A percentile compares a stretch with the other conserved stretches of the same genome.
Conservation (phyloP, 2,329 filamentous ascomycete genomes). For the Diaporthe ilicicola region DNA sequence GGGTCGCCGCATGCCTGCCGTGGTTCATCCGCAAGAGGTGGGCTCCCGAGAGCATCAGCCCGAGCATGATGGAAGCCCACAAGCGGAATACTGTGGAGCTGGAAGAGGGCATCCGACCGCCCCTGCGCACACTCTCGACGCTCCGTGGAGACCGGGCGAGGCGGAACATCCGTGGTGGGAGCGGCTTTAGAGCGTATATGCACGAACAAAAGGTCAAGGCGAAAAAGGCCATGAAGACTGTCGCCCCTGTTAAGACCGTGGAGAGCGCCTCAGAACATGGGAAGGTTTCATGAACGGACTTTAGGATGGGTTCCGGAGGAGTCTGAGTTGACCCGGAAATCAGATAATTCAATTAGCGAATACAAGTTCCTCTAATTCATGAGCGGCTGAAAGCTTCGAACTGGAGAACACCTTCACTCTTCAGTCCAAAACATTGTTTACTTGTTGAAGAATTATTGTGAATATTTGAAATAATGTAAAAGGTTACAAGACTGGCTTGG, state of each 20-base stretch:
- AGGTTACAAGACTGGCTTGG: no score
- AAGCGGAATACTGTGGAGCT: slow-evolving; percentile 24
- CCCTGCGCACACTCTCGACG: slow-evolving; percentile 38
- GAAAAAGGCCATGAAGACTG: slow-evolving; percentile 28
- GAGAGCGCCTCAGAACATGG: slow-evolving; percentile 19
- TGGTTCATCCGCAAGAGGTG: slow-evolving; percentile 35
- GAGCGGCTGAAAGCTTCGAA: background rate
- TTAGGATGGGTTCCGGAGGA: background rate
- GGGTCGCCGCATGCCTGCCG: slow-evolving; percentile 39
- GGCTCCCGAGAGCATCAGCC: slow-evolving; percentile 35
- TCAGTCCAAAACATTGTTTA: no score
- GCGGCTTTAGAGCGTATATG: slow-evolving; percentile 38
- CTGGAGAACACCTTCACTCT: no score
- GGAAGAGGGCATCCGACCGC: slow-evolving; percentile 31
- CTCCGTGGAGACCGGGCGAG: slow-evolving; percentile 39
- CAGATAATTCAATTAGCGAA: background rate
- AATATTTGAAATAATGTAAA: no score
- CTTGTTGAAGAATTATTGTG: no score
- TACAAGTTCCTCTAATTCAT: background rate
- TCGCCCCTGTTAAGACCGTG: slow-evolving; percentile 14
- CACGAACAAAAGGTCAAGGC: slow-evolving; percentile 39
- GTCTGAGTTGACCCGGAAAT: background rate
- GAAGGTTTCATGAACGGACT: background rate
- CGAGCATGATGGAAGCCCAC: slow-evolving; percentile 23
- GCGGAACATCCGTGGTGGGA: slow-evolving; percentile 37